Conservation (phyloP, 257 asterid genomes). For the Nicotiana attenuata region DNA sequence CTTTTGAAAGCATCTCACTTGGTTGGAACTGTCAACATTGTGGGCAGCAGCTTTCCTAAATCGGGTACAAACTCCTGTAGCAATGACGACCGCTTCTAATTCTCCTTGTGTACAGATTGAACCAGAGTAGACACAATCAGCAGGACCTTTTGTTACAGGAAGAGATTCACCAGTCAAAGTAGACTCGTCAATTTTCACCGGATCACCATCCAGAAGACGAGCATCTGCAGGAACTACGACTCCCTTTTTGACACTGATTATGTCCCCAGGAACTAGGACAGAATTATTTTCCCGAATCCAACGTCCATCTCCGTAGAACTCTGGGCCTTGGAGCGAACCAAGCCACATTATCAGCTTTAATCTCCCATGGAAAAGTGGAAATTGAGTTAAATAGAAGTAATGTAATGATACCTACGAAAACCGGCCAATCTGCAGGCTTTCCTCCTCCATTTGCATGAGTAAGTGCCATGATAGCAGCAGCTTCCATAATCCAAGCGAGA, state of each 20-base stretch:
- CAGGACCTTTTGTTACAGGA: slow-evolving; percentile 86
- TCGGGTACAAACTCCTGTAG: slow-evolving; percentile 90
- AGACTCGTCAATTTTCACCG: slow-evolving; percentile 90
- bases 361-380: neutral
- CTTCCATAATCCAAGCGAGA: slow-evolving; percentile 94
- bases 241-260: slow-evolving; percentile 70
- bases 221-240: slow-evolving; percentile 92
- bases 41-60: slow-evolving; percentile 96
- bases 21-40: slow-evolving; percentile 77
- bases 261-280: slow-evolving; percentile 78
- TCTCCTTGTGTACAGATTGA: slow-evolving; percentile 95
- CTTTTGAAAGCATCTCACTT: slow-evolving; percentile 91
- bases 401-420: slow-evolving; percentile 79
- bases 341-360: slow-evolving; percentile 80
- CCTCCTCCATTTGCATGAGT: slow-evolving; percentile 98
- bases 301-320: slow-evolving; percentile 86
- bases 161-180: slow-evolving; percentile 93
- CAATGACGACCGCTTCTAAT: slow-evolving; percentile 76
- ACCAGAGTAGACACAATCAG: slow-evolving; percentile 89
- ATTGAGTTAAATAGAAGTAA: slow-evolving; percentile 72
- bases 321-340: slow-evolving; percentile 92
- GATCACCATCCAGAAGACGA: slow-evolving; percentile 83
- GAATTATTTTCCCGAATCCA: slow-evolving; percentile 78
- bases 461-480: slow-evolving; percentile 94
- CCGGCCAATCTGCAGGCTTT: slow-evolving; percentile 96